These are phyloP conservation scores for Populus davidiana DNA, from an alignment of 345 rosid genomes.

Conservation along the genomic window DNA sequence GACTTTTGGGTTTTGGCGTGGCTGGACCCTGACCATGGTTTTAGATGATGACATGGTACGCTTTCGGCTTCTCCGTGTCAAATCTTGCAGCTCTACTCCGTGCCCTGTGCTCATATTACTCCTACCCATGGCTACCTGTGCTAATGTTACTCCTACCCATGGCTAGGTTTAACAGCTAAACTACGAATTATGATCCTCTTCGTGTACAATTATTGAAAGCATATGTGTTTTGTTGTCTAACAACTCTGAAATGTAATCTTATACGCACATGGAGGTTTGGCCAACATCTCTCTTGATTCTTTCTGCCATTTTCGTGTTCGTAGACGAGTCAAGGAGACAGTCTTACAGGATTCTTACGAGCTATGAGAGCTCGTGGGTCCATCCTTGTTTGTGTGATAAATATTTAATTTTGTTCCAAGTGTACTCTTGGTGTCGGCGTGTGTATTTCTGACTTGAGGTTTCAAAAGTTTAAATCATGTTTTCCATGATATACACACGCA, in stretches of 20 bases:
- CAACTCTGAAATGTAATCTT: not conserved
- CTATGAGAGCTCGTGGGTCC: not conserved
- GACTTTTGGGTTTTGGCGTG: not conserved
- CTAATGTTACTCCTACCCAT: not conserved
- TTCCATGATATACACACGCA: no score
- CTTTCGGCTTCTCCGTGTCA: not conserved
- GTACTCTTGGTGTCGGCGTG: not conserved
- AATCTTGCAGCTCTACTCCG: not conserved
- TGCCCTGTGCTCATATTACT: not conserved
- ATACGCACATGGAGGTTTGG: not conserved
- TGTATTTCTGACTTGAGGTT: not conserved
- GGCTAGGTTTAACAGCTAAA: no score
- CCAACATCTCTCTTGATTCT: not conserved
- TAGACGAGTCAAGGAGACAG: not conserved
- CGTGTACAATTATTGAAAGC: constrained; percentile 11
- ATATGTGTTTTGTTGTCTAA: not conserved
- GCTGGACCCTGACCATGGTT: constrained; percentile 13
- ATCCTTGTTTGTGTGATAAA: not conserved
- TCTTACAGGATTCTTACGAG: not conserved
- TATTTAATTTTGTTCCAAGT: not conserved
- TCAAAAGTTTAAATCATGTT: no score
- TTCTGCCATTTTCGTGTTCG: not conserved
- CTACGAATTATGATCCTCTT: no score
- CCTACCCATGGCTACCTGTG: not conserved
- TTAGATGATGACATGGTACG: not conserved